Conservation (phyloP, 352 stramenopile genomes). For the Pythium vanterpoolii region DNA sequence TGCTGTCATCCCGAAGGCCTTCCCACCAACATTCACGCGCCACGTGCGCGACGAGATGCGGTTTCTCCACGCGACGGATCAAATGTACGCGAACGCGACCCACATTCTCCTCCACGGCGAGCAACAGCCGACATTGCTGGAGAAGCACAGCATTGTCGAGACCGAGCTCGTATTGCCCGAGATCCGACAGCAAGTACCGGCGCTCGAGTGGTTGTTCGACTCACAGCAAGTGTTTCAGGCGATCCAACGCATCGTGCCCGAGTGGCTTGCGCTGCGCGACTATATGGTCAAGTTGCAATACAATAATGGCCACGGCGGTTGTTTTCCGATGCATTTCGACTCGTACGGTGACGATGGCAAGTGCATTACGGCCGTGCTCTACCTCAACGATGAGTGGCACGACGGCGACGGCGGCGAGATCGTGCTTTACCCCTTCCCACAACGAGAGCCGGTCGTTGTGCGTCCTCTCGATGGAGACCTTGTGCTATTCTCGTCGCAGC, state of each 20-base stretch:
- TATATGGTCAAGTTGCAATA: slow-evolving; percentile 82
- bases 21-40: slow-evolving; percentile 40
- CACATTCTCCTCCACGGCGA: slow-evolving; percentile 56
- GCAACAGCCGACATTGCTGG: slow-evolving; percentile 39
- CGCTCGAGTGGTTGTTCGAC: slow-evolving; percentile 60
- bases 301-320: slow-evolving; percentile 71
- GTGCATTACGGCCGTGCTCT: slow-evolving; percentile 79
- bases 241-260: slow-evolving; percentile 29
- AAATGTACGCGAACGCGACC: slow-evolving; percentile 77
- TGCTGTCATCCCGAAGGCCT: slow-evolving; percentile 44
- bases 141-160: slow-evolving; percentile 81
- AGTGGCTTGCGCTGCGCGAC: slow-evolving; percentile 40
- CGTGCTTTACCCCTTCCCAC: slow-evolving; percentile 77
- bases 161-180: slow-evolving; percentile 65
- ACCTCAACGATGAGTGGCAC: slow-evolving; percentile 80
- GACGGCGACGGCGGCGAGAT: slow-evolving; percentile 74
- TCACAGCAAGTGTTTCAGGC: slow-evolving; percentile 47
- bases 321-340: slow-evolving; percentile 87
- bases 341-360: slow-evolving; percentile 81
- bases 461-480: slow-evolving; percentile 57
- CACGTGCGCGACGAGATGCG: slow-evolving; percentile 56
- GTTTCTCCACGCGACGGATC: slow-evolving; percentile 28
- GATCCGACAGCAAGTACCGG: slow-evolving; percentile 33
- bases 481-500: slow-evolving; percentile 76
- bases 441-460: slow-evolving; percentile 35